Base-by-base conservation (phyloP, 768 basidiomycete genomes). In the Grammothele lineata region DNA sequence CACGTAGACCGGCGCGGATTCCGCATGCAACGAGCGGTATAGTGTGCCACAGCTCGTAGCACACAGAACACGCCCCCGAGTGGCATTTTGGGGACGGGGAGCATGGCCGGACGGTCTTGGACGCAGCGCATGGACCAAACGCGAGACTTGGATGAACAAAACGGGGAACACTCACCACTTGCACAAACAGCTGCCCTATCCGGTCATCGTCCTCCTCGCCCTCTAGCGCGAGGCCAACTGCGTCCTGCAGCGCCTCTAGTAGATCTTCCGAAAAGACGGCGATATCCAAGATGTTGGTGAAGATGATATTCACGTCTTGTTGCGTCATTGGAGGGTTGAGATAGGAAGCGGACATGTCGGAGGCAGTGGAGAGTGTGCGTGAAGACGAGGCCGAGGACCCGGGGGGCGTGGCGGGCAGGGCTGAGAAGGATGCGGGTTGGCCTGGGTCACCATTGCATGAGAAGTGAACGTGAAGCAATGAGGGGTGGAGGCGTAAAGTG, bases 251-350 rank as follows among this genome's bases (percentile, higher is more conserved):
- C 24, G 72, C 69, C 43, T 80, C 79, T 14, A 78, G 74, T 50
- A 92, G 81, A 17, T 65, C 62, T 58, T 89, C 85, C 4, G 87
- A 73, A 52, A 92, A 82, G 32, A 75, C 56, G 14, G 89, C 89
- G 2, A 92, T 74, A 51, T 91, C 84, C 4, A 77, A 69, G 38
- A 91, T 76, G 57, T 92, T 92, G 61, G 74, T 73, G 66, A 92
- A 92, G 37, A 92, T 84, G 48, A 78, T 77, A 50, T 77, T 77
- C 26, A 74, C 73, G 58, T 90, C 88, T 40, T 87, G 81, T 3
- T 61, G 63, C 10, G 83, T 76, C 85, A 92, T 88, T 0, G 88
- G 85, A 4, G 81, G 70, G 5, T 62, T 48, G 11, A 59, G 33
- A 19, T 63, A 61, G 6, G 64, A 58, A 17, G 49, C 22, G 21